A percentile compares a stretch with the other conserved stretches of the same genome.
Evolutionary conservation across 2,329 filamentous ascomycete species (phyloP).

Genomic region (Penicillium freii): DNA sequence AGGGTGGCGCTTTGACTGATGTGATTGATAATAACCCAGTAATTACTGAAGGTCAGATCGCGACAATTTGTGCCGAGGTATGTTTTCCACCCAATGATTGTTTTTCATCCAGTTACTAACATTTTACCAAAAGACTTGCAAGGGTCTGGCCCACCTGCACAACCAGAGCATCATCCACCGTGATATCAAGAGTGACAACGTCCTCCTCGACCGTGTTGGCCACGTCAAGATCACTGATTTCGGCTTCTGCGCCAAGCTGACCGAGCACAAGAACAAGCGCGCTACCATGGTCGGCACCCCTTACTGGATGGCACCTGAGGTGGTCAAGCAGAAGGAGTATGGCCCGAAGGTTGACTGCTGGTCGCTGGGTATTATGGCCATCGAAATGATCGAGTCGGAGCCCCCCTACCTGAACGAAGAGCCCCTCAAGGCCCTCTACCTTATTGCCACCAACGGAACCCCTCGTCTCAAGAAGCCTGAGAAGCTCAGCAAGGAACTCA

Average conservation of each 20-base stretch:
- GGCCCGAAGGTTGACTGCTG: slow-evolving; percentile 98
- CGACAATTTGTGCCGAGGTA: slow-evolving; percentile 95
- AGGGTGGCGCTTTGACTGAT: slow-evolving; percentile 94
- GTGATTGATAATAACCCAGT: slow-evolving; percentile 96
- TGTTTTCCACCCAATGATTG: slow-evolving; percentile 30
- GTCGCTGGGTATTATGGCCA: slow-evolving; percentile 99
- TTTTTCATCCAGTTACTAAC: slow-evolving; percentile 12
- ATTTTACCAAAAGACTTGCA: slow-evolving; percentile 71
- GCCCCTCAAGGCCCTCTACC: slow-evolving; percentile 91
- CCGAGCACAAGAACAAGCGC: slow-evolving; percentile 93
- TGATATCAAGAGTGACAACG: slow-evolving; percentile 99
- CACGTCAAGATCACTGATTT: slow-evolving; percentile 99
- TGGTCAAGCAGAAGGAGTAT: slow-evolving; percentile 99
- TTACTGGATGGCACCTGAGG: slow-evolving; percentile 99
- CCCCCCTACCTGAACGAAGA: slow-evolving; percentile 98
- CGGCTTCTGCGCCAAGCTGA: slow-evolving; percentile 97
- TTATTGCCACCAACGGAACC: slow-evolving; percentile 97
- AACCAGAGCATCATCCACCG: slow-evolving; percentile 96
- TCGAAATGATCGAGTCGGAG: slow-evolving; percentile 99
- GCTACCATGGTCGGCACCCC: slow-evolving; percentile 99
- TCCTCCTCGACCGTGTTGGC: slow-evolving; percentile 86
- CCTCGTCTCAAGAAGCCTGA: slow-evolving; percentile 97
- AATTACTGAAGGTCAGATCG: slow-evolving; percentile 95
- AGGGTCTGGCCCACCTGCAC: slow-evolving; percentile 89
- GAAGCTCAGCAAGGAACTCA: slow-evolving; percentile 95